Evolutionary conservation across 164 flowering plant species (phyloP), one percentile per base, ranked within the genome.

Genomic region (Echeveria elegans): DNA sequence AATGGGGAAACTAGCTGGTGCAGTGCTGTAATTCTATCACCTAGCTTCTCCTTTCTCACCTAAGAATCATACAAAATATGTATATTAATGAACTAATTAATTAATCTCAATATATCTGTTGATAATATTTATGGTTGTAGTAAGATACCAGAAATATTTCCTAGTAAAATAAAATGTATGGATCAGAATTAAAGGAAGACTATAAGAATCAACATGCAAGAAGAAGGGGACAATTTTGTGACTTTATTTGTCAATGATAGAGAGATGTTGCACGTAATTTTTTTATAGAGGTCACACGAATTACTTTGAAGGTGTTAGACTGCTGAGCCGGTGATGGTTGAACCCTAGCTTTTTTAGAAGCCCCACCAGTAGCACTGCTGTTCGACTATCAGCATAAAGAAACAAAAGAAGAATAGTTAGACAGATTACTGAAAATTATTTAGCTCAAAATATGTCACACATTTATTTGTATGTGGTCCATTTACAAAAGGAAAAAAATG

Each of bases 281-380:
- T 23, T 56, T 40, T 29, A n/a, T 62, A 40, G 66, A 45, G n/a
- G n/a, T n/a, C n/a, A 28, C 63, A 24, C 43, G 53, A 68, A 29
- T 70, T 73, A 87, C 95, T 92, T 86, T 88, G 85, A 86, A 77
- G 64, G 85, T 70, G 32, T 56, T 56, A 60, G 92, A 53, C 71
- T n/a, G n/a, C n/a, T 82, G 90, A 58, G 78, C 65, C 70, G 91
- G 71, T 62, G 90, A 77, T 43, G 86, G 73, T 68, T 87, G 96
- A 81, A 91, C 80, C 82, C 82, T 87, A 67, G 97, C 85, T 77
- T 86, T 91, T 88, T 91, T 91, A 47, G 74, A 48, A 59, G 80
- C 83, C 70, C 88, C 86, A 74, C 97, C 91, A 64, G 64, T 72
- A 69, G 77, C 75, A 84, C 84, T 83, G 87, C 86, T 83, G 73